A percentile compares a stretch with the other conserved stretches of the same genome.
phyloP scores from a whole-genome alignment of 345 rosid species.

The Melaleuca alternifolia region DNA sequence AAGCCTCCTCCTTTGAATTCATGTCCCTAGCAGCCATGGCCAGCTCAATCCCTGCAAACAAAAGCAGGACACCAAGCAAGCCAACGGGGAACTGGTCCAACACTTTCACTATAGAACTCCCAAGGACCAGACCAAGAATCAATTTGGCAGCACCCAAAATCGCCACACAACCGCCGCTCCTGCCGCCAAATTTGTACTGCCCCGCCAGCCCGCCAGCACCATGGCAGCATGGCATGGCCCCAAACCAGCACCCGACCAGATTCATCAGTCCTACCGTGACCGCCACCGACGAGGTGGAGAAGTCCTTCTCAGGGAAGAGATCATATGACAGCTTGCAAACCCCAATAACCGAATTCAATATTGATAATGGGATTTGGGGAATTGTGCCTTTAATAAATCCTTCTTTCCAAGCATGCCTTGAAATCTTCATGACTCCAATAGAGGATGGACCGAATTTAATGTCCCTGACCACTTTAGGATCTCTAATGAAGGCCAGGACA shows the following conservation, averaged over 20 bases:
- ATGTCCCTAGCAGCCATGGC: constrained; percentile 78
- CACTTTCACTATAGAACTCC: constrained; percentile 56
- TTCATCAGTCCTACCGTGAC: constrained; percentile 75
- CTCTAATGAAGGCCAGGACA: constrained; percentile 48
- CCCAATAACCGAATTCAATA: constrained; percentile 76
- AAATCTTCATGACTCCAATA: constrained; percentile 30
- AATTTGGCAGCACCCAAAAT: constrained; percentile 53
- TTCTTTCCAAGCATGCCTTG: constrained; percentile 52
- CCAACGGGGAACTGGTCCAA: constrained; percentile 71
- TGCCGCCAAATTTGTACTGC: constrained; percentile 83
- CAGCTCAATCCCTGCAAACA: constrained; percentile 74
- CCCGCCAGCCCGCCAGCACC: constrained; percentile 90
- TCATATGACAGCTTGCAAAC: constrained; percentile 73
- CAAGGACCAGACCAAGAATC: constrained; percentile 54
- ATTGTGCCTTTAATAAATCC: constrained; percentile 76
- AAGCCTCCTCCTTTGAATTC: constrained; percentile 60
- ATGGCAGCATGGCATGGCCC: constrained; percentile 87
- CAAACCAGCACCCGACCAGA: constrained; percentile 82
- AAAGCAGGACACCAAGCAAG: constrained; percentile 53
- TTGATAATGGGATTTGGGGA: constrained; percentile 71
- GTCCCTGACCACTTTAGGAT: constrained; percentile 30
- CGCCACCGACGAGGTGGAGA: constrained; percentile 59
- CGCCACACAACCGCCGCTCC: constrained; percentile 81
- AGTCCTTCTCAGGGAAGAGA: constrained; percentile 63
- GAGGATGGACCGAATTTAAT: constrained; percentile 57